Evolutionary conservation across 2,329 filamentous ascomycete species (phyloP).

Genomic region (Trematosphaeria pertusa): DNA sequence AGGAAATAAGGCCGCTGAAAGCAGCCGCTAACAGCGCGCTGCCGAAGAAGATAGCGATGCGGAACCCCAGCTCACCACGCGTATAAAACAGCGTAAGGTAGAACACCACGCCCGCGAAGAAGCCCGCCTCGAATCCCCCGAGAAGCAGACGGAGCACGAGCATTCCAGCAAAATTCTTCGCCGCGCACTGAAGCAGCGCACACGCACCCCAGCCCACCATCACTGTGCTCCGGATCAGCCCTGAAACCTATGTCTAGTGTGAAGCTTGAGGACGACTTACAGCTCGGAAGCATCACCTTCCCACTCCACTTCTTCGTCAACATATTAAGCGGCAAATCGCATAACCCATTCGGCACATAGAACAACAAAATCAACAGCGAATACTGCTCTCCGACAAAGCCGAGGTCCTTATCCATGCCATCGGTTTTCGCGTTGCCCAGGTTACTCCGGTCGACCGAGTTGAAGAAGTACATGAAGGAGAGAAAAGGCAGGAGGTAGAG

Average conservation of each 20-base stretch:
- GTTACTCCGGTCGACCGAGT: conserved; percentile 50
- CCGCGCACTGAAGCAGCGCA: conserved; percentile 57
- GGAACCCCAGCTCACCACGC: conserved; percentile 51
- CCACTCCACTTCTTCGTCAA: conserved; percentile 58
- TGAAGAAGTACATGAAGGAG: conserved; percentile 53
- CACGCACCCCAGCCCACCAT: conserved; percentile 60
- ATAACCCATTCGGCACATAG: conserved; percentile 59
- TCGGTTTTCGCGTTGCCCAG: conserved; percentile 61
- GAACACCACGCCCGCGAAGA: conserved; percentile 63
- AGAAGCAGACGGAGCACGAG: conserved; percentile 60
- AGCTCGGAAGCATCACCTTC: conserved; percentile 48
- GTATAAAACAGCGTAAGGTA: conserved; percentile 61
- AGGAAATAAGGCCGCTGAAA: conserved; percentile 51
- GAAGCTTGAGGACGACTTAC: too few relatives aligned
- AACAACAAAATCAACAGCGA: conserved; percentile 58
- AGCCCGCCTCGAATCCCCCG: conserved; percentile 59
- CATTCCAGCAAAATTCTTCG: conserved; percentile 57
- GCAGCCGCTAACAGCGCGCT: conserved; percentile 51
- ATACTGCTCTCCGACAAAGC: conserved; percentile 52
- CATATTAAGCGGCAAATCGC: conserved; percentile 58
- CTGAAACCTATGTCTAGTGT: too few relatives aligned
- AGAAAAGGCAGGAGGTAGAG: conserved; percentile 53
- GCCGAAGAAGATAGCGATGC: conserved; percentile 55
- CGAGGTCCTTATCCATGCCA: conserved; percentile 53
- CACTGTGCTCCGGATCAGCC: too few relatives aligned